phyloP scores from a whole-genome alignment of 2,329 filamentous ascomycete species.

The Penicillium sp. region DNA sequence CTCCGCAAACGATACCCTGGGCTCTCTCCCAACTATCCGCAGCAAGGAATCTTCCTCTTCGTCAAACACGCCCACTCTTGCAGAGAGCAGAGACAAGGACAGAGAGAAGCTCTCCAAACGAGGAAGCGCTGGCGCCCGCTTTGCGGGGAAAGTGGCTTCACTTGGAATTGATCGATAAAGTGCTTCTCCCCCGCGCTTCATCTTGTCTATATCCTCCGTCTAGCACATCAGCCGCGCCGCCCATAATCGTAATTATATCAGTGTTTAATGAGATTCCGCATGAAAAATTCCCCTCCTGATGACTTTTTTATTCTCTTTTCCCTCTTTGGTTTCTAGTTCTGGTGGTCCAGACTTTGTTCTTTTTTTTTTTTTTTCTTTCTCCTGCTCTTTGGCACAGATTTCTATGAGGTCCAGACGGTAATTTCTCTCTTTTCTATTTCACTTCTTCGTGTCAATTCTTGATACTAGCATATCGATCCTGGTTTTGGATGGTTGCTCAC shows the following conservation, averaged over 20 bases:
- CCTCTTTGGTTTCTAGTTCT: background rate
- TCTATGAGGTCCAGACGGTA: background rate
- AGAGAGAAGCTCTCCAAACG: slow-evolving; percentile 74
- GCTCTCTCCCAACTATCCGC: slow-evolving; percentile 58
- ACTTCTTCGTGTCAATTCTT: slow-evolving; percentile 1
- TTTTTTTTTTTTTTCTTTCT: slow-evolving; percentile 4
- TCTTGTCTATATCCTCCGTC: slow-evolving; percentile 2
- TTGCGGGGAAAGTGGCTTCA: slow-evolving; percentile 52
- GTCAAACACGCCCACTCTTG: slow-evolving; percentile 30
- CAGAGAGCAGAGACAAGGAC: slow-evolving; percentile 58
- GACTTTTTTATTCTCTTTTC: slow-evolving; percentile 7
- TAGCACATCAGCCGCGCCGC: slow-evolving; percentile 1
- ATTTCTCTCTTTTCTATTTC: slow-evolving; percentile 1
- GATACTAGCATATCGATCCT: background rate
- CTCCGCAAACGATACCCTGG: slow-evolving; percentile 54
- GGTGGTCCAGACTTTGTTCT: background rate
- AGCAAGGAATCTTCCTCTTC: slow-evolving; percentile 27
- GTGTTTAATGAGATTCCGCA: slow-evolving; percentile 22
- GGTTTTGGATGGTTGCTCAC: background rate
- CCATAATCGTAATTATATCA: slow-evolving; percentile 21
- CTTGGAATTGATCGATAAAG: slow-evolving; percentile 43
- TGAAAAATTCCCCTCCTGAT: slow-evolving; percentile 20
- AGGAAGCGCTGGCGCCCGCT: slow-evolving; percentile 71
- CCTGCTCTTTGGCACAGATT: background rate
- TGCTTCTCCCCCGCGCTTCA: background rate